phyloP scores from a whole-genome alignment of 108 stramenopile genomes.

The Discostella stelligeroides region DNA sequence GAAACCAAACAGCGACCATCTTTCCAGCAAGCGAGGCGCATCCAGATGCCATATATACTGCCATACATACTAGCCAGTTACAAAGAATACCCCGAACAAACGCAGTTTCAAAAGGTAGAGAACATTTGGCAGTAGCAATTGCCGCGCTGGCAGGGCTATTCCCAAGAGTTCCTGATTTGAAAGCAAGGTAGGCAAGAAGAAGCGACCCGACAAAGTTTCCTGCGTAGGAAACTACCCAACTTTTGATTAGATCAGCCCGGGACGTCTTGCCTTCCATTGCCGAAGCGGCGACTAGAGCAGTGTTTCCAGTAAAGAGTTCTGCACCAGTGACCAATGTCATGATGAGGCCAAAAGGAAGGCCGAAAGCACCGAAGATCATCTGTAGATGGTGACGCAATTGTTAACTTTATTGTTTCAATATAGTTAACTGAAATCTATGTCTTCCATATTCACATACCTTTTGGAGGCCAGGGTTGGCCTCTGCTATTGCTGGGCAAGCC shows the following conservation, averaged over 20 bases:
- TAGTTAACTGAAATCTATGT: neutral
- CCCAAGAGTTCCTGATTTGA: constrained; percentile 74
- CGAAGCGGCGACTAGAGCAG: constrained; percentile 80
- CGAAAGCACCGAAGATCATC: constrained; percentile 85
- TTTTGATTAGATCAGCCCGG: constrained; percentile 60
- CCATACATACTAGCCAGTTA: constrained; percentile 97
- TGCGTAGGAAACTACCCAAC: constrained; percentile 73
- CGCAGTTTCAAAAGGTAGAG: constrained; percentile 76
- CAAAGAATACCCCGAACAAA: constrained; percentile 93
- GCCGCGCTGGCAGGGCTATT: constrained; percentile 68
- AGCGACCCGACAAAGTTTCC: constrained; percentile 91
- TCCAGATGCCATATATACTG: constrained; percentile 90
- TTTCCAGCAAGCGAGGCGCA: constrained; percentile 77
- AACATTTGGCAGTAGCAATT: constrained; percentile 83
- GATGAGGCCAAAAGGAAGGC: constrained; percentile 88
- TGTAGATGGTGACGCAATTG: constrained; percentile 1
- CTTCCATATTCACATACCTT: constrained; percentile 52
- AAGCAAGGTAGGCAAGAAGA: constrained; percentile 79
- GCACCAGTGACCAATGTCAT: constrained; percentile 77
- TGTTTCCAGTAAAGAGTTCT: constrained; percentile 82
- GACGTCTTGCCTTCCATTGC: constrained; percentile 76
- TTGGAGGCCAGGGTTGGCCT: constrained; percentile 86
- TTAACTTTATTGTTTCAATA: neutral
- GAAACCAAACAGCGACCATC: constrained; percentile 92
- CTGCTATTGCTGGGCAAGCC: constrained; percentile 81